A percentile compares a stretch with the other conserved stretches of the same genome.
phyloP scores from a whole-genome alignment of 2,329 filamentous ascomycete species.

The Botrytis porri region DNA sequence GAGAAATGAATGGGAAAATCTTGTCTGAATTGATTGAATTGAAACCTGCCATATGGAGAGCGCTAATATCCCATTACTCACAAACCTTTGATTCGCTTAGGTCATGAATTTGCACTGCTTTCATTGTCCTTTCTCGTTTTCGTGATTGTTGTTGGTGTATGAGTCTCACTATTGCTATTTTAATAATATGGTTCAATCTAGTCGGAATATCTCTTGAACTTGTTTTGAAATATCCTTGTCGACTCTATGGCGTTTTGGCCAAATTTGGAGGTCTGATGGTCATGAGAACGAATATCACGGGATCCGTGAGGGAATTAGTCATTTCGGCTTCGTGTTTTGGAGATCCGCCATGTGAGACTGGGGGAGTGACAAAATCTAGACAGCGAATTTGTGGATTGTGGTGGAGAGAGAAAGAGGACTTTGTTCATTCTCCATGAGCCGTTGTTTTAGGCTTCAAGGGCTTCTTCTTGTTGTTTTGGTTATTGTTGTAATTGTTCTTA shows the following conservation, averaged over 20 bases:
- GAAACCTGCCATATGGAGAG: not conserved
- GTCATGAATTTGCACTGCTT: not conserved
- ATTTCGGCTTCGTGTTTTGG: not conserved
- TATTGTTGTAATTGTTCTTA: not conserved
- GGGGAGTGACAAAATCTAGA: not conserved
- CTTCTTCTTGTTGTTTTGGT: not conserved
- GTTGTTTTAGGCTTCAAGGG: not conserved
- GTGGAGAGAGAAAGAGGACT: not conserved
- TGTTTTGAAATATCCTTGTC: not conserved
- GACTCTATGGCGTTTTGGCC: not conserved
- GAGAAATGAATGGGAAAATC: not conserved
- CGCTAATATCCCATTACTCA: not conserved
- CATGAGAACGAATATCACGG: constrained; percentile 14
- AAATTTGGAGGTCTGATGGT: not conserved
- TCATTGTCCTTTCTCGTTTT: not conserved
- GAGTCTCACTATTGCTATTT: not conserved
- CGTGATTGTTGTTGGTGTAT: not conserved
- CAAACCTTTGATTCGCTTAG: not conserved
- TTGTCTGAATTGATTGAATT: not conserved
- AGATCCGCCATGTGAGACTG: not conserved
- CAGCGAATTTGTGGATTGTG: not conserved
- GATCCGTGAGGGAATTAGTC: constrained; percentile 5
- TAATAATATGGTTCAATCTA: not conserved
- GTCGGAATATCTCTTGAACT: not conserved
- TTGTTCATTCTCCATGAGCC: not conserved